Base-by-base conservation (phyloP, 1,284 basidiomycete genomes). In the Heterobasidion occidentale region DNA sequence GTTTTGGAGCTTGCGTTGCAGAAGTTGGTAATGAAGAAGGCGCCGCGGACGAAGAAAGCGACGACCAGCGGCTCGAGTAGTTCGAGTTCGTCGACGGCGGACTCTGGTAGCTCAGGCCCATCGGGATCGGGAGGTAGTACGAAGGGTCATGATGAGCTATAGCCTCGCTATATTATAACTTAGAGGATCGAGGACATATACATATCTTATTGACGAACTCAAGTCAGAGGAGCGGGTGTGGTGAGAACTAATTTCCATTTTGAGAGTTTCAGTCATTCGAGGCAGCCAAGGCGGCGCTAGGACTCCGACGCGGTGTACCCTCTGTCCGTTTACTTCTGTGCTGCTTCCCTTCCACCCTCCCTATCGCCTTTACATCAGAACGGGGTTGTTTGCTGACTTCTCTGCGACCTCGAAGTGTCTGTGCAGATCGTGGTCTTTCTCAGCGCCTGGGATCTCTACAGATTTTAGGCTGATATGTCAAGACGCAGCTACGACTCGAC, bases 1-100 rank as follows among this genome's bases (percentile, higher is more conserved):
- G 80, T 80, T 49, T 72, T 98, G 38, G 91, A 94, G 75, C 79
- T 74, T 53, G 84, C 85, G 58, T 73, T 94, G 69, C 79, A 80
- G 67, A 83, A 77, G 67, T 65, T 92, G 61, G 77, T 77, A 64
- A 85, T 76, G 74, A 77, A 86, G 68, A 89, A 83, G 71, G 71
- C 75, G 51, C 84, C 88, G 2, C 78, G 76, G 65, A 73, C 75
- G 57, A 68, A 70, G 65, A 81, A 77, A 72, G 79, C 77, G 68
- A 71, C 73, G 57, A 64, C 48, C 20, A 58, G 54, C 42, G 57
- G 56, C 52, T 62, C 46, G 20, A 58, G 27, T 3, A 45, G 54
- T n/a, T 17, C 56, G 20, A 49, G 45, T 11, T 55, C 57, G 34
- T 14, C 58, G 47, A 58, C 46, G 35, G 36, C 42, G 52, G 44